Percentiles rank a stretch among this genome's conserved stretches.
Conservation (phyloP, 2,329 filamentous ascomycete genomes). For the Canariomyces notabilis region DNA sequence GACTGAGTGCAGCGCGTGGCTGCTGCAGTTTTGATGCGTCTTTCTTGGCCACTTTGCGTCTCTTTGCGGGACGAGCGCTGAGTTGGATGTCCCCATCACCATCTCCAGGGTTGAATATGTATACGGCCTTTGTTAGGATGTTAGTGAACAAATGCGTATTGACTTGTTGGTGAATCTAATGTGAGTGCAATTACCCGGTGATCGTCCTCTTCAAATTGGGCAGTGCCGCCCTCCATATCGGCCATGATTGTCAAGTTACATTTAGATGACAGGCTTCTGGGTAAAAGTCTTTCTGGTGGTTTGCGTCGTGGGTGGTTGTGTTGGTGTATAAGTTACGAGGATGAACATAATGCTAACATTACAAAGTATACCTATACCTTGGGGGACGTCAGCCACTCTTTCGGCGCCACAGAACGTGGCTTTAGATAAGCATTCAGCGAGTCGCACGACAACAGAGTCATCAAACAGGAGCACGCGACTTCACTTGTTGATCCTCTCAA, state of each 20-base stretch:
- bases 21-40: constrained; percentile 8
- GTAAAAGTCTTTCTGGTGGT: neutral
- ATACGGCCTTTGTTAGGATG: constrained; percentile 46
- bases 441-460: too few species aligned
- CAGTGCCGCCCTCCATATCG: constrained; percentile 9
- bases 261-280: neutral
- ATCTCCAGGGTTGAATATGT: constrained; percentile 51
- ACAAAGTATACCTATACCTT: too few species aligned
- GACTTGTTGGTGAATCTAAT: neutral
- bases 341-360: too few species aligned
- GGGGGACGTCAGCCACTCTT: constrained; percentile 9
- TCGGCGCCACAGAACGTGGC: constrained; percentile 5
- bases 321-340: neutral
- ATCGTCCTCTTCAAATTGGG: constrained; percentile 37
- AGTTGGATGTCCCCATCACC: constrained; percentile 22
- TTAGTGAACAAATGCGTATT: neutral
- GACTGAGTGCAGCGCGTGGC: constrained; percentile 7
- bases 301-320: neutral
- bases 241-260: constrained; percentile 11
- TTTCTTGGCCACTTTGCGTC: constrained; percentile 46
- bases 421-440: too few species aligned
- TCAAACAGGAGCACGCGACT: too few species aligned
- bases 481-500: too few species aligned
- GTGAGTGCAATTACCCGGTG: constrained; percentile 35
- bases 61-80: constrained; percentile 47